A percentile compares a stretch with the other conserved stretches of the same genome.
Conservation (phyloP, 495 filamentous ascomycete species). For the Penicillium cataractarum region DNA sequence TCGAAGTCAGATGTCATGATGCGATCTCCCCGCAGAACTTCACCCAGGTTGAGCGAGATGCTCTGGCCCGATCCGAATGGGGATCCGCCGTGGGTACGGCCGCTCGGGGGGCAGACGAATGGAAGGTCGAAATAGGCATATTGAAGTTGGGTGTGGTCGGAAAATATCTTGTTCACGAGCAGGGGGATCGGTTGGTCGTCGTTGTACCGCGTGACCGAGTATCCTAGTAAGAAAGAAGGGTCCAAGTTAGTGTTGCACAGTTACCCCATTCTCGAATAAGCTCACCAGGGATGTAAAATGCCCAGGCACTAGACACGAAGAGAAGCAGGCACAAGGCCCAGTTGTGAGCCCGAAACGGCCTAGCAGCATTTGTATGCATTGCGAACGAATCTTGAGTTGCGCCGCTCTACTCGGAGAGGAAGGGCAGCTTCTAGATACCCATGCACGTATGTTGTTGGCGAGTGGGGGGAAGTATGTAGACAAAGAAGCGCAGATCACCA, state of each 20-base stretch:
- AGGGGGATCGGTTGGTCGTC: slow-evolving; percentile 82
- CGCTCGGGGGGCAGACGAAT: slow-evolving; percentile 85
- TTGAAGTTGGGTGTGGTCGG: slow-evolving; percentile 87
- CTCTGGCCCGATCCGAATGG: slow-evolving; percentile 78
- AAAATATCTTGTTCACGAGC: slow-evolving; percentile 95
- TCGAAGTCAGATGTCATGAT: slow-evolving; percentile 91
- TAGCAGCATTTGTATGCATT: slow-evolving; percentile 34
- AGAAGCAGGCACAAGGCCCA: slow-evolving; percentile 43
- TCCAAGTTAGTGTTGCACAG: slow-evolving; percentile 23
- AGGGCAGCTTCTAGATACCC: slow-evolving; percentile 19
- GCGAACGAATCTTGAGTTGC: slow-evolving; percentile 27
- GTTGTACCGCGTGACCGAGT: slow-evolving; percentile 78
- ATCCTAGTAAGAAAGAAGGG: slow-evolving; percentile 48
- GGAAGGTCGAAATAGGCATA: slow-evolving; percentile 94
- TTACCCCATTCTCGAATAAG: neutral
- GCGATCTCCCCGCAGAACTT: slow-evolving; percentile 88
- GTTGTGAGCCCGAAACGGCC: slow-evolving; percentile 23
- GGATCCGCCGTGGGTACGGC: slow-evolving; percentile 66
- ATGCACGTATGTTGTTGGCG: slow-evolving; percentile 22
- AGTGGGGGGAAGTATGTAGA: slow-evolving; percentile 9
- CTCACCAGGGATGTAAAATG: slow-evolving; percentile 83
- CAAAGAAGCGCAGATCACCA: slow-evolving; percentile 25
- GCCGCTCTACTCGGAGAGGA: slow-evolving; percentile 23
- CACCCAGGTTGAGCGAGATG: slow-evolving; percentile 88
- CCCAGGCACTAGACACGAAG: slow-evolving; percentile 50